Evolutionary conservation across 305 asterid genomes (phyloP).

Genomic region (Fraxinus latifolia): DNA sequence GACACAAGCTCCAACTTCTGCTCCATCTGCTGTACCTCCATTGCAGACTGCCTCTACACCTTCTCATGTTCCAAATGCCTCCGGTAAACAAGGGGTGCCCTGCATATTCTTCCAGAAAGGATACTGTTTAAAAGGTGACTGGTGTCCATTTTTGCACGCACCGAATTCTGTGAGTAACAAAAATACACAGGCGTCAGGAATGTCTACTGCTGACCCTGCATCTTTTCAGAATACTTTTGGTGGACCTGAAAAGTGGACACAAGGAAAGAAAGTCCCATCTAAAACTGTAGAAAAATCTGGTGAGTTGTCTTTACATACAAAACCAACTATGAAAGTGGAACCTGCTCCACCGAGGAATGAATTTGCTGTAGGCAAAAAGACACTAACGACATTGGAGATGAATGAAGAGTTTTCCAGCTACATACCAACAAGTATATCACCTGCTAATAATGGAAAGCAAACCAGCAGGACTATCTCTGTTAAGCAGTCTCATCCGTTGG

Average conservation of each 20-base stretch:
- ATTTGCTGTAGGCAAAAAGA: conserved; percentile 31
- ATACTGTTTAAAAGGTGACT: conserved; percentile 68
- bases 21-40: conserved; percentile 42
- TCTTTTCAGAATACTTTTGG: conserved; percentile 38
- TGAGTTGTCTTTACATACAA: conserved; percentile 29
- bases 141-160: conserved; percentile 74
- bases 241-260: conserved; percentile 50
- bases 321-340: conserved; percentile 32
- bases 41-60: conserved; percentile 39
- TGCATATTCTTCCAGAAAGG: conserved; percentile 84
- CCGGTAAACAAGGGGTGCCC: conserved; percentile 58
- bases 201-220: conserved; percentile 43
- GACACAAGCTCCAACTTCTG: conserved; percentile 44
- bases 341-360: conserved; percentile 37
- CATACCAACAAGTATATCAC: conserved; percentile 30
- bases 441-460: conserved; percentile 39
- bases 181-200: conserved; percentile 36
- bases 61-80: conserved; percentile 32
- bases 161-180: conserved; percentile 50
- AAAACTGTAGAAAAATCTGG: conserved; percentile 33
- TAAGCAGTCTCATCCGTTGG: conserved; percentile 48
- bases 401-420: conserved; percentile 33
- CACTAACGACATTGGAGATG: conserved; percentile 29
- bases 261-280: conserved; percentile 40
- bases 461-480: conserved; percentile 37